phyloP scores from a whole-genome alignment of 2,329 filamentous ascomycete genomes.

The Venturia carpophila region DNA sequence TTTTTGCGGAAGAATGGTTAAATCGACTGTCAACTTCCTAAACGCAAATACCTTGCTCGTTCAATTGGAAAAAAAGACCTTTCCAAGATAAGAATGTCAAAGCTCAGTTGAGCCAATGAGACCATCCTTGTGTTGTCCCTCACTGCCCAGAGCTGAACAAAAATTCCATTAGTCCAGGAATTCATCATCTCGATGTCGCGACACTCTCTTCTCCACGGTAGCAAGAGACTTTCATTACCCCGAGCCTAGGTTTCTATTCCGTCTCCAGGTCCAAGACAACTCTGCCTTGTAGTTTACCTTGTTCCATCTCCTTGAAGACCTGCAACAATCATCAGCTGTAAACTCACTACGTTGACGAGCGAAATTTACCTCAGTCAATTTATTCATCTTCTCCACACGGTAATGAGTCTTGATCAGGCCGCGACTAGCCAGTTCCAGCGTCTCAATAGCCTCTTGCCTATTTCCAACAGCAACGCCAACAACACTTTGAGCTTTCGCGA shows the following conservation, averaged over 20 bases:
- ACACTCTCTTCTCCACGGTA: too few species aligned
- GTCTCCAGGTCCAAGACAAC: slow-evolving; percentile 39
- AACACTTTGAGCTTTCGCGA: slow-evolving; percentile 37
- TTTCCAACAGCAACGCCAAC: slow-evolving; percentile 41
- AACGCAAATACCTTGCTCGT: too few species aligned
- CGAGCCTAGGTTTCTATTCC: neutral
- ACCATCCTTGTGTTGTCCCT: too few species aligned
- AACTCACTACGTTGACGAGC: neutral
- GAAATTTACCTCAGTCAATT: slow-evolving; percentile 32
- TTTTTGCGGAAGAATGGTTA: too few species aligned
- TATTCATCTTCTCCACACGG: slow-evolving; percentile 40
- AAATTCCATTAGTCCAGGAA: too few species aligned
- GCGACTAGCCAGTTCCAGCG: slow-evolving; percentile 38
- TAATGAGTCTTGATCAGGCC: slow-evolving; percentile 43
- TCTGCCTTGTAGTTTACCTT: slow-evolving; percentile 37
- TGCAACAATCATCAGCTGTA: neutral
- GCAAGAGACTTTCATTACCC: too few species aligned
- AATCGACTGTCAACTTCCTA: too few species aligned
- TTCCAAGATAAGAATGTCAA: too few species aligned
- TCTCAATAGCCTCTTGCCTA: slow-evolving; percentile 42
- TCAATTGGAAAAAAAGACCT: too few species aligned
- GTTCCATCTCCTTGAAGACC: slow-evolving; percentile 41
- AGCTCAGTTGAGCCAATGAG: too few species aligned
- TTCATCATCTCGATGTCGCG: too few species aligned
- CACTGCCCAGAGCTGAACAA: too few species aligned